These are phyloP conservation scores for Candida quercuum DNA, from an alignment of 805 yeast species.

Conservation along the genomic window DNA sequence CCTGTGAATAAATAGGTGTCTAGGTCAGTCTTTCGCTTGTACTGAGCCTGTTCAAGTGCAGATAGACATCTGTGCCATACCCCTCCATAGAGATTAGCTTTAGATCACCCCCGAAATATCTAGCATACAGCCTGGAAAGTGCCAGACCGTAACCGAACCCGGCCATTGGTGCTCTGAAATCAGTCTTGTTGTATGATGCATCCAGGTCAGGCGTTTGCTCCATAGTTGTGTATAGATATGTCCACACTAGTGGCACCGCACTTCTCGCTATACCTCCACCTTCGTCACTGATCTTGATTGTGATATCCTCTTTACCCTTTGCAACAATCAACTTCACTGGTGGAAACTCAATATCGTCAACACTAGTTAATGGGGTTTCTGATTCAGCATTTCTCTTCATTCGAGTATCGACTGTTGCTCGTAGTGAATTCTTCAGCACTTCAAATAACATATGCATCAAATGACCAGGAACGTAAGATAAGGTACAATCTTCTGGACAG, in stretches of 20 bases:
- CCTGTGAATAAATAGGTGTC: not conserved
- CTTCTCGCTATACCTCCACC: conserved; percentile 91
- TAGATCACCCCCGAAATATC: conserved; percentile 88
- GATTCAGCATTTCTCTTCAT: conserved; percentile 47
- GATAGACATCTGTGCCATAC: conserved; percentile 87
- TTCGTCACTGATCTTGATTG: conserved; percentile 85
- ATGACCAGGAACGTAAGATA: conserved; percentile 93
- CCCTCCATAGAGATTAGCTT: conserved; percentile 89
- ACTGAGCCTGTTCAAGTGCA: conserved; percentile 77
- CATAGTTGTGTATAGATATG: conserved; percentile 86
- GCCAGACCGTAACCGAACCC: conserved; percentile 93
- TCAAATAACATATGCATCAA: conserved; percentile 88
- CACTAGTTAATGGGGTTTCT: conserved; percentile 25
- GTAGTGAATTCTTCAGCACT: conserved; percentile 75
- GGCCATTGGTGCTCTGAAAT: conserved; percentile 87
- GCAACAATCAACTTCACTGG: conserved; percentile 84
- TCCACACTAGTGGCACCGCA: conserved; percentile 83
- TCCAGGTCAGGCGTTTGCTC: conserved; percentile 56
- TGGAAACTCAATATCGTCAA: conserved; percentile 69
- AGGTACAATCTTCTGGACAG: conserved; percentile 58
- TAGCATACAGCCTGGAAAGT: conserved; percentile 76
- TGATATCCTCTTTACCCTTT: conserved; percentile 86
- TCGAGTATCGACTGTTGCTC: conserved; percentile 86
- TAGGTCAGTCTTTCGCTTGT: conserved; percentile 35
- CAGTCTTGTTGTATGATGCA: conserved; percentile 41